Percentiles rank a stretch among this genome's conserved stretches.
Evolutionary conservation across 1,139 yeast species (phyloP).

Genomic region (Pichia inconspicua): DNA sequence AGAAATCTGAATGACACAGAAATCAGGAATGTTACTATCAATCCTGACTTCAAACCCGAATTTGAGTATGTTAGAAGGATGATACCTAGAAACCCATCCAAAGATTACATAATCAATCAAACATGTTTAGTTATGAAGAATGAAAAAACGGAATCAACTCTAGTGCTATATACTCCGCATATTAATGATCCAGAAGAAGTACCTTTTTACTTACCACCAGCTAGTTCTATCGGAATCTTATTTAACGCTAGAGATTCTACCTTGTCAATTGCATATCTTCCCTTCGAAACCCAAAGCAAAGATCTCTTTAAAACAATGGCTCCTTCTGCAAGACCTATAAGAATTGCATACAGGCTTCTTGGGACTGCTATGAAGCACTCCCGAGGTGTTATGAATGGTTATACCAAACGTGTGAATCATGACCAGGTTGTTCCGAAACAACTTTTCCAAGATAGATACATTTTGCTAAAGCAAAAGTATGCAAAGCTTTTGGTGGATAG

Average conservation of each 20-base stretch:
- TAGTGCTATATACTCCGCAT: slow-evolving; percentile 75
- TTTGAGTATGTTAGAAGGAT: slow-evolving; percentile 65
- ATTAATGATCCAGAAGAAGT: slow-evolving; percentile 49
- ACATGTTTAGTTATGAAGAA: slow-evolving; percentile 55
- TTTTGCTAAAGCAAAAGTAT: slow-evolving; percentile 72
- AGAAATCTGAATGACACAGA: slow-evolving; percentile 49
- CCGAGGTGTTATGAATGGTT: slow-evolving; percentile 73
- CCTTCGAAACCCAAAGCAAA: slow-evolving; percentile 38
- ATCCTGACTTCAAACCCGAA: slow-evolving; percentile 33
- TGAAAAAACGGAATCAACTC: slow-evolving; percentile 33
- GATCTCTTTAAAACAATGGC: slow-evolving; percentile 32
- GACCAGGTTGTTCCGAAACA: slow-evolving; percentile 80
- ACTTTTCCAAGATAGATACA: slow-evolving; percentile 75
- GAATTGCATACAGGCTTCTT: slow-evolving; percentile 75
- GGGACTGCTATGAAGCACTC: slow-evolving; percentile 82
- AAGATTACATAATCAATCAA: slow-evolving; percentile 77
- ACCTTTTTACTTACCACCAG: slow-evolving; percentile 86
- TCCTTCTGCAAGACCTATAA: slow-evolving; percentile 52
- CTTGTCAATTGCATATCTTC: slow-evolving; percentile 75
- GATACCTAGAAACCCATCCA: slow-evolving; percentile 82
- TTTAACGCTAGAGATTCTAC: slow-evolving; percentile 33
- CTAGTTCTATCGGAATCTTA: slow-evolving; percentile 70
- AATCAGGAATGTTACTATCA: slow-evolving; percentile 41
- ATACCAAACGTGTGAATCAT: slow-evolving; percentile 80
- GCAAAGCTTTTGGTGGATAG: slow-evolving; percentile 67